Conservation (phyloP, 2,329 filamentous ascomycete genomes). For the Colletotrichum cereale region DNA sequence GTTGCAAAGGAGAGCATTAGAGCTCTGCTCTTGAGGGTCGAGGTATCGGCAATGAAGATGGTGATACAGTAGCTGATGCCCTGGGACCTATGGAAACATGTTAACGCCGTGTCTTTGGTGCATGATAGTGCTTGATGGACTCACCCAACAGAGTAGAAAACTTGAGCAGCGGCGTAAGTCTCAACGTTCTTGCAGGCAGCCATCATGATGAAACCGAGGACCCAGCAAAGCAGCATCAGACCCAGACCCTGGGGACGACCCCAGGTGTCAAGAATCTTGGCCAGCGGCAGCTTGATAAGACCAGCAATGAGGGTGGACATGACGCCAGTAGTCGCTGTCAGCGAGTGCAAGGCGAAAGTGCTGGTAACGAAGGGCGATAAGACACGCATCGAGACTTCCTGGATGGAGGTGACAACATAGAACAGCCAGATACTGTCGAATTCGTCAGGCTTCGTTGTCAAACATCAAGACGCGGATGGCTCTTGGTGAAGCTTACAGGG, state of each 20-base stretch:
- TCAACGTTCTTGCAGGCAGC: constrained; percentile 71
- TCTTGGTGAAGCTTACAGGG: constrained; percentile 51
- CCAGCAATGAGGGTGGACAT: constrained; percentile 68
- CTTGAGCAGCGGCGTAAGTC: constrained; percentile 73
- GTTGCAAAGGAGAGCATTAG: constrained; percentile 73
- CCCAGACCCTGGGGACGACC: constrained; percentile 74
- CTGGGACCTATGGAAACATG: constrained; percentile 47
- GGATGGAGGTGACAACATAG: constrained; percentile 54
- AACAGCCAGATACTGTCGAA: constrained; percentile 54
- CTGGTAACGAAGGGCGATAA: constrained; percentile 64
- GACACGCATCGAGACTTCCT: constrained; percentile 53
- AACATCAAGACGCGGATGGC: not conserved
- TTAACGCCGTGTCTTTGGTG: not conserved
- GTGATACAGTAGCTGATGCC: constrained; percentile 58
- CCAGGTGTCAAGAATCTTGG: constrained; percentile 76
- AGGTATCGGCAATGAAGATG: constrained; percentile 77
- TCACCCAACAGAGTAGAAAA: constrained; percentile 75
- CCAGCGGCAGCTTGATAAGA: constrained; percentile 73
- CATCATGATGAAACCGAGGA: constrained; percentile 72
- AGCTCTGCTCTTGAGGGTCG: constrained; percentile 73
- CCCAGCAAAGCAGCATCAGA: constrained; percentile 63
- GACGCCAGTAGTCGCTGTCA: constrained; percentile 66
- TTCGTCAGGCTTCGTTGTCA: not conserved
- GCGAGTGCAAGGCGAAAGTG: constrained; percentile 64
- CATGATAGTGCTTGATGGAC: not conserved